These are phyloP conservation scores for Exophiala aquamarina DNA, from an alignment of 2,329 filamentous ascomycete genomes.

Conservation along the genomic window DNA sequence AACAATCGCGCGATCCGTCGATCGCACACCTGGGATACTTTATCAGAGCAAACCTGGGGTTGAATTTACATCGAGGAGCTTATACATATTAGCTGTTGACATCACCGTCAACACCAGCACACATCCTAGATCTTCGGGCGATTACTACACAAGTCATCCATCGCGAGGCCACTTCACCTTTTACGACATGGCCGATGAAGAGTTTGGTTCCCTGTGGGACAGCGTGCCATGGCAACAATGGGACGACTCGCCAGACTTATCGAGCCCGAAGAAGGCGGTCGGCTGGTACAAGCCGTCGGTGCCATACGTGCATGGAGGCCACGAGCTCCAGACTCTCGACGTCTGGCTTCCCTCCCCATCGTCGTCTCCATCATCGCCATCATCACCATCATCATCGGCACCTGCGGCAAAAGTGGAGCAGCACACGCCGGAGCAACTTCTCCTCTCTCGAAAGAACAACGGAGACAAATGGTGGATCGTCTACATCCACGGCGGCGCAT, in stretches of 20 bases:
- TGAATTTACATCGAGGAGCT: too few species aligned
- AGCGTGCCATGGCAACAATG: not conserved
- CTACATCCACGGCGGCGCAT: constrained; percentile 64
- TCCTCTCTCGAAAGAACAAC: not conserved
- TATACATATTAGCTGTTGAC: too few species aligned
- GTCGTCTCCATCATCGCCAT: not conserved
- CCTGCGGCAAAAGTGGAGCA: too few species aligned
- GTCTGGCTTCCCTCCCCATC: constrained; percentile 7
- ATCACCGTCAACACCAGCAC: too few species aligned
- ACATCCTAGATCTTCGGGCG: too few species aligned
- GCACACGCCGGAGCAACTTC: too few species aligned
- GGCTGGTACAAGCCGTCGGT: constrained; percentile 7
- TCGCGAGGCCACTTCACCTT: too few species aligned
- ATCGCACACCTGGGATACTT: too few species aligned
- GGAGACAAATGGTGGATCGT: constrained; percentile 33
- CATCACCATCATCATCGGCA: not conserved
- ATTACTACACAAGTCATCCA: too few species aligned
- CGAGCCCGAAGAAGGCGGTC: not conserved
- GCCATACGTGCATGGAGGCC: constrained; percentile 2
- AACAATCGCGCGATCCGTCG: too few species aligned
- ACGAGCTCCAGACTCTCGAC: constrained; percentile 9
- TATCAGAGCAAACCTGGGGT: too few species aligned
- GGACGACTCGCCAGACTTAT: not conserved
- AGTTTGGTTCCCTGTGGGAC: not conserved
- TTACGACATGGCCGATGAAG: too few species aligned